Percentiles rank a stretch among this genome's conserved stretches.
phyloP scores from a whole-genome alignment of 768 basidiomycete genomes.

The Boletus reticulatus region DNA sequence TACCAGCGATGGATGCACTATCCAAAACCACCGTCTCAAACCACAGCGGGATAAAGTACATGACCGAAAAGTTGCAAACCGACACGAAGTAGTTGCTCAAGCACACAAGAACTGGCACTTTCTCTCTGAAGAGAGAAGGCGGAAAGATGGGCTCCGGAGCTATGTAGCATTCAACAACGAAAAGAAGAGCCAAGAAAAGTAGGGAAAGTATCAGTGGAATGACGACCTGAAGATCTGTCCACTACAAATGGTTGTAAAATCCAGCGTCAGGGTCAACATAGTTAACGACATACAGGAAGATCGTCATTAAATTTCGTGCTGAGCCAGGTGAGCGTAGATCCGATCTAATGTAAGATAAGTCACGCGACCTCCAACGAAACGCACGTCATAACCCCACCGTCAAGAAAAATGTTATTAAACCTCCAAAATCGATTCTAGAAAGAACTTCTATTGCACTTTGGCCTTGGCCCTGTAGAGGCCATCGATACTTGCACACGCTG shows the following conservation, averaged over 20 bases:
- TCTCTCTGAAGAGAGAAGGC: conserved; percentile 2
- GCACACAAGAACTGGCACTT: conserved; percentile 5
- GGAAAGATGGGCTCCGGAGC: conserved; percentile 13
- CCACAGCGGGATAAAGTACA: conserved; percentile 16
- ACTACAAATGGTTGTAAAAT: background rate
- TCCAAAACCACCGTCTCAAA: conserved; percentile 13
- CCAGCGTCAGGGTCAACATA: too few species aligned
- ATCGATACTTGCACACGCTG: background rate
- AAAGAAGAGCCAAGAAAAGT: conserved; percentile 5
- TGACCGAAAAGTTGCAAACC: conserved; percentile 13
- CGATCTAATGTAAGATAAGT: conserved; percentile 4
- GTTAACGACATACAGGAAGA: conserved; percentile 2
- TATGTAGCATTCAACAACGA: conserved; percentile 3
- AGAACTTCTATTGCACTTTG: conserved; percentile 5
- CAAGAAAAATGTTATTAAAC: conserved; percentile 3
- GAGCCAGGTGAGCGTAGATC: conserved; percentile 9
- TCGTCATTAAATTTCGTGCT: conserved; percentile 16
- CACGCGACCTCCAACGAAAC: background rate
- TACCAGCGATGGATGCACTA: conserved; percentile 10
- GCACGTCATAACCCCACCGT: background rate
- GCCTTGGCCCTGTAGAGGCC: conserved; percentile 5
- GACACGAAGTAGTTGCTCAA: conserved; percentile 8
- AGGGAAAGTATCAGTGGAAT: conserved; percentile 7
- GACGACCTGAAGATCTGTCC: conserved; percentile 5
- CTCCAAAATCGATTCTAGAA: conserved; percentile 15